These are phyloP conservation scores for Multifurca ochricompacta DNA, from an alignment of 768 basidiomycete species.

Conservation along the genomic window DNA sequence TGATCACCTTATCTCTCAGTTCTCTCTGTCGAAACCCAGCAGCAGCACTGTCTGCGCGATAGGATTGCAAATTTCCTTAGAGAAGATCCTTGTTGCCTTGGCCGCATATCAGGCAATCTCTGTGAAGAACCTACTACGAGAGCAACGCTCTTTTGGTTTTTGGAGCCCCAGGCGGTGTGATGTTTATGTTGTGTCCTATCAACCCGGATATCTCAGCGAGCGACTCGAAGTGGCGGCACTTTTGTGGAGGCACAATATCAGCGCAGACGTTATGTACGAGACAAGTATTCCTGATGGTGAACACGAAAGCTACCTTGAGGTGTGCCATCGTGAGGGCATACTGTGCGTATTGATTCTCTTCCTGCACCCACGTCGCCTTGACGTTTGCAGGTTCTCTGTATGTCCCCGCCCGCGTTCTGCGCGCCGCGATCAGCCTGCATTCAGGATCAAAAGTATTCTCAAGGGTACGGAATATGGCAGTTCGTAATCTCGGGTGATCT, in stretches of 20 bases:
- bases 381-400: slow-evolving; percentile 38
- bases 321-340: slow-evolving; percentile 76
- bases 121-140: slow-evolving; percentile 63
- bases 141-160: slow-evolving; percentile 75
- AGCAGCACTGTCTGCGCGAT: slow-evolving; percentile 54
- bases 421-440: slow-evolving; percentile 55
- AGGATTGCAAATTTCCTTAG: slow-evolving; percentile 68
- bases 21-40: slow-evolving; percentile 47
- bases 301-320: slow-evolving; percentile 56
- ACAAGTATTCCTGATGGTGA: slow-evolving; percentile 53
- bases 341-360: slow-evolving; percentile 39
- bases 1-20: slow-evolving; percentile 58
- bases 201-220: slow-evolving; percentile 66
- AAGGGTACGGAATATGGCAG: slow-evolving; percentile 71
- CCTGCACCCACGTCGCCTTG: background rate
- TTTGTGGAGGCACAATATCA: slow-evolving; percentile 76
- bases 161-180: slow-evolving; percentile 89
- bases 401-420: slow-evolving; percentile 47
- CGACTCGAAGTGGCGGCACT: slow-evolving; percentile 69
- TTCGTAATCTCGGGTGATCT: slow-evolving; percentile 27
- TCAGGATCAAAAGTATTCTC: slow-evolving; percentile 78
- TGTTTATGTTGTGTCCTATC: slow-evolving; percentile 76
- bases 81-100: slow-evolving; percentile 65
- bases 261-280: slow-evolving; percentile 85
- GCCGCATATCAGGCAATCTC: slow-evolving; percentile 62